phyloP scores from a whole-genome alignment of 805 yeast species.

The Lipomyces yamanashiensis region DNA sequence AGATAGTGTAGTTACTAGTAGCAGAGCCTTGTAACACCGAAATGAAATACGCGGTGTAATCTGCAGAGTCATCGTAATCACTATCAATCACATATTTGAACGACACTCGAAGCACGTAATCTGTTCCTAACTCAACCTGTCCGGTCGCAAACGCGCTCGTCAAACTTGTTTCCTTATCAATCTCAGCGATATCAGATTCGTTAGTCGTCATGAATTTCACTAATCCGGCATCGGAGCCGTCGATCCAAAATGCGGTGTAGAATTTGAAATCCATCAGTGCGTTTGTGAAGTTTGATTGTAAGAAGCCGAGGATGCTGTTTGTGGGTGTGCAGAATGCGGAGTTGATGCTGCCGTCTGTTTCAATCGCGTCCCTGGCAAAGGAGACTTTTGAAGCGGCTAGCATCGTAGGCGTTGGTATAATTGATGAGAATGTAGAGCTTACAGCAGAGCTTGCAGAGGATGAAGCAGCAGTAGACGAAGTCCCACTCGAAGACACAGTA shows the following conservation, averaged over 20 bases:
- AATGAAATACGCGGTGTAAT: background rate
- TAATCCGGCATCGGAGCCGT: constrained; percentile 10
- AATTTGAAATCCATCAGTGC: constrained; percentile 2
- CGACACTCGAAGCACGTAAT: background rate
- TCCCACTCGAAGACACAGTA: background rate
- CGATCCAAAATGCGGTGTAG: constrained; percentile 6
- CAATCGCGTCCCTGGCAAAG: background rate
- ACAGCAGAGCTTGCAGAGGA: background rate
- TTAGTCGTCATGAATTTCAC: background rate
- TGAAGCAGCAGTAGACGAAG: background rate
- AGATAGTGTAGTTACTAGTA: background rate
- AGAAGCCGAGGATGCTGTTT: constrained; percentile 1
- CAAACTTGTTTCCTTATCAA: background rate
- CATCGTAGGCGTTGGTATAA: background rate
- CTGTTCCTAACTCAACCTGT: background rate
- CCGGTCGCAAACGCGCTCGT: constrained; percentile 11
- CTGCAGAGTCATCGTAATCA: constrained; percentile 1
- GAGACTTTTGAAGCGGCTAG: constrained; percentile 1
- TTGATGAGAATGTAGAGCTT: background rate
- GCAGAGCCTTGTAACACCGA: background rate
- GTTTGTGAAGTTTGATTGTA: background rate
- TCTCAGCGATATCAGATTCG: background rate
- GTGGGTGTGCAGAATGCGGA: constrained; percentile 6
- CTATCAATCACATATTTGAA: constrained; percentile 1
- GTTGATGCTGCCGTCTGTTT: background rate